phyloP scores from a whole-genome alignment of 1,284 basidiomycete genomes.

The Leccinum fallax region DNA sequence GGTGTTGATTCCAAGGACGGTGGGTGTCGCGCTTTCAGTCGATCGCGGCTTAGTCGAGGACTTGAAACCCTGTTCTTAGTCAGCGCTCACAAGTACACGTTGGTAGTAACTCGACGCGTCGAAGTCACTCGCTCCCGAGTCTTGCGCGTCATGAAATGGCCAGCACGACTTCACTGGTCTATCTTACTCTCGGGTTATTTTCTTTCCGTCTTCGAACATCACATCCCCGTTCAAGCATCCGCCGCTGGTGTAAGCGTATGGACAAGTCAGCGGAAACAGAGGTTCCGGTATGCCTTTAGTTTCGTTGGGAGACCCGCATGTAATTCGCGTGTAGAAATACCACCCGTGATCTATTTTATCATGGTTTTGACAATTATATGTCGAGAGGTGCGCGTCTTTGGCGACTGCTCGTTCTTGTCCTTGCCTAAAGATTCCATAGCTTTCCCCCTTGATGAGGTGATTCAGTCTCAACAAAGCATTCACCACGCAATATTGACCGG shows the following conservation, averaged over 20 bases:
- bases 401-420: neutral
- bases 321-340: conserved; percentile 51
- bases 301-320: neutral
- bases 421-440: conserved; percentile 44
- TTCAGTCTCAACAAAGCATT: conserved; percentile 13
- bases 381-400: conserved; percentile 51
- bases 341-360: conserved; percentile 78
- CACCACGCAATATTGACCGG: conserved; percentile 12
- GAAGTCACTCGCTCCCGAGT: neutral
- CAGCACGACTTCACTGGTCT: conserved; percentile 51
- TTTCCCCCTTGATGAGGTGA: conserved; percentile 81
- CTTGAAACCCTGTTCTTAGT: neutral
- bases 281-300: conserved; percentile 52
- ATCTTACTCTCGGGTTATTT: conserved; percentile 53
- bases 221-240: conserved; percentile 39
- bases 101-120: neutral
- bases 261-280: conserved; percentile 60
- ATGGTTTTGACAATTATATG: conserved; percentile 84
- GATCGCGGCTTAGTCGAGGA: neutral
- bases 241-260: conserved; percentile 46
- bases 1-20: neutral
- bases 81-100: neutral
- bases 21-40: neutral
- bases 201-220: conserved; percentile 47
- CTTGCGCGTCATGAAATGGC: conserved; percentile 62